Evolutionary conservation across 2,329 filamentous ascomycete species (phyloP), one percentile per base, ranked within the genome.

Genomic region (Penicillium olsonii): DNA sequence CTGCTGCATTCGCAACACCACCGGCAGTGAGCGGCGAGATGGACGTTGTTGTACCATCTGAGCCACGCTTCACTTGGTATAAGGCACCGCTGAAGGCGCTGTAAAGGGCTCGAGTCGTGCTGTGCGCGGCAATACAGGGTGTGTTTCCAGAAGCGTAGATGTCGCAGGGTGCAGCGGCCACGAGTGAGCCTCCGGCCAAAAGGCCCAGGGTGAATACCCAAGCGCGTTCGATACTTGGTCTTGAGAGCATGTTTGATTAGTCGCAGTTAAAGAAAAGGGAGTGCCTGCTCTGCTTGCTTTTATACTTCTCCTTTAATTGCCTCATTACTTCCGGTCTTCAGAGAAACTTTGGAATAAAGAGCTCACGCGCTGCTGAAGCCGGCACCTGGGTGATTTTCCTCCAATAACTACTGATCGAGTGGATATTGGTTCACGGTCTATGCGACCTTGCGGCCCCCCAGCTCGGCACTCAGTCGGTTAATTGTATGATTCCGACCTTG

Each of bases 101-200:
- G 67, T 85, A 86, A 6, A 87, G 66, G 14, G 83, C 81, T 4
- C 84, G 79, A 48, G 83, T 86, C n/a, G 82, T 85, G 63, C 80
- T 80, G 62, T 86, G 83, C 0, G 84, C 84, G 0, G 84, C 84
- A 10, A 86, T 69, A 57, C 84, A 87, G n/a, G 83, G 81, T 1
- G 81, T 84, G 42, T 76, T 75, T 0, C 81, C 83, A 0, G 75
- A 73, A 1, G 75, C 62, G 68, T 85, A 87, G 53, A 86, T 75
- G 53, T 87, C 84, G 57, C 83, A 87, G 8, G 84, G 83, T 11
- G 75, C 82, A 33, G 81, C 80, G 15, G 70, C 62, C 34, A 73
- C 78, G 24, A 81, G 61, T 7, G 73, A 68, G 46, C 63, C 56
- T 2, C 67, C 62, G 50, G 66, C 69, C 44, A 66, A 53, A 15